phyloP scores from a whole-genome alignment of 768 basidiomycete genomes.

The Suillus cothurnatus region DNA sequence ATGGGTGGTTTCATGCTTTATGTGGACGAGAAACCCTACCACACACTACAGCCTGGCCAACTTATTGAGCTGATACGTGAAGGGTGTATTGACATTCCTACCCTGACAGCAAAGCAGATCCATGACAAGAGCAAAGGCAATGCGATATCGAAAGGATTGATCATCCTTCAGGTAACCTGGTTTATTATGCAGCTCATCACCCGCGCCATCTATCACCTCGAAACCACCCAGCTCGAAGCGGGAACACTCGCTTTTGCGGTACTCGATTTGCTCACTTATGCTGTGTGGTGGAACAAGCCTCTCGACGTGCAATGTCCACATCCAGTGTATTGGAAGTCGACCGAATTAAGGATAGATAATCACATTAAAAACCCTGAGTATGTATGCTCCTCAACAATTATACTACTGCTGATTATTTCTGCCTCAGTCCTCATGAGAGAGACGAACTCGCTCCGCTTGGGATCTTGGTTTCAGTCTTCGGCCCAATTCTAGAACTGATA shows the following conservation, averaged over 20 bases:
- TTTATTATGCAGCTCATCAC: no score
- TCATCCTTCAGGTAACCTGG: no score
- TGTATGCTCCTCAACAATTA: neutral
- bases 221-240: constrained; percentile 38
- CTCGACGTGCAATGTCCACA: constrained; percentile 32
- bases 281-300: constrained; percentile 44
- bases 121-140: constrained; percentile 36
- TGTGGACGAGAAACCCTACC: neutral
- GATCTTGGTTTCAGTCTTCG: no score
- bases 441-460: no score
- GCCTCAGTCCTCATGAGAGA: neutral
- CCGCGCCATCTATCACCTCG: no score
- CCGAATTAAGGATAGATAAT: neutral
- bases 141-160: no score
- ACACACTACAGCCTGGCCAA: constrained; percentile 1
- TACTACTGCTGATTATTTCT: neutral
- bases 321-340: no score
- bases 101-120: constrained; percentile 18
- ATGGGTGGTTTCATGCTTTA: constrained; percentile 25
- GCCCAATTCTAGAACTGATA: neutral
- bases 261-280: constrained; percentile 34
- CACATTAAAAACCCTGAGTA: neutral
- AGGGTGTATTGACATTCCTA: neutral
- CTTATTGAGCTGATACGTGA: neutral
- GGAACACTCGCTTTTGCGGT: constrained; percentile 37